Conservation (phyloP, 225 moss, liverwort and hornwort species). For the Anthoceros angustus region DNA sequence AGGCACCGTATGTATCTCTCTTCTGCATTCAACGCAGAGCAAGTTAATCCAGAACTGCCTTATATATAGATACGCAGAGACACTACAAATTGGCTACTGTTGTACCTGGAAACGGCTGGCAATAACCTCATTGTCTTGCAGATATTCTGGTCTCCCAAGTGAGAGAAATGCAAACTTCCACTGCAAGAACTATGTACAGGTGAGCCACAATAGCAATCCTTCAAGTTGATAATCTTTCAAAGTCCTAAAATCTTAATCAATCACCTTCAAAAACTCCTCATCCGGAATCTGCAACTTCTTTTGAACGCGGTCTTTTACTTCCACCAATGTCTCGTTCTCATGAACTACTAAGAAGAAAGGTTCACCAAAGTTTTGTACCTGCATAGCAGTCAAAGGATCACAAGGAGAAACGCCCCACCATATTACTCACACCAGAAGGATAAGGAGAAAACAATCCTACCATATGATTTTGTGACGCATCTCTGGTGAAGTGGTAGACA, state of each 20-base stretch:
- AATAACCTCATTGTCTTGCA: slow-evolving; percentile 81
- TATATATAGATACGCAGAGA: not conserved
- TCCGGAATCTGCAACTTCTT: slow-evolving; percentile 55
- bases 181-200: slow-evolving; percentile 29
- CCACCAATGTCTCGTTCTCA: slow-evolving; percentile 62
- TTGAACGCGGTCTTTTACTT: slow-evolving; percentile 65
- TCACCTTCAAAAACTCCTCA: slow-evolving; percentile 91
- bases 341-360: slow-evolving; percentile 86
- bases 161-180: slow-evolving; percentile 93
- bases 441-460: slow-evolving; percentile 15
- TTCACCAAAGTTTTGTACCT: slow-evolving; percentile 99
- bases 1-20: slow-evolving; percentile 94
- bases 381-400: slow-evolving; percentile 9
- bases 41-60: slow-evolving; percentile 1
- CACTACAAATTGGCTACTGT: no score
- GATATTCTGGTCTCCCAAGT: slow-evolving; percentile 71
- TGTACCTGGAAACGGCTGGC: slow-evolving; percentile 85
- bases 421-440: no score
- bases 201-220: no score
- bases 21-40: no score
- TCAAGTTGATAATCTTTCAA: no score
- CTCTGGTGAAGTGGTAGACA: slow-evolving; percentile 94
- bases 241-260: no score
- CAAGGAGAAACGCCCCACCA: no score
- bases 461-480: slow-evolving; percentile 95